Evolutionary conservation across 2,329 filamentous ascomycete species (phyloP), one percentile per base, ranked within the genome.

Genomic region (Xylaria sp.): DNA sequence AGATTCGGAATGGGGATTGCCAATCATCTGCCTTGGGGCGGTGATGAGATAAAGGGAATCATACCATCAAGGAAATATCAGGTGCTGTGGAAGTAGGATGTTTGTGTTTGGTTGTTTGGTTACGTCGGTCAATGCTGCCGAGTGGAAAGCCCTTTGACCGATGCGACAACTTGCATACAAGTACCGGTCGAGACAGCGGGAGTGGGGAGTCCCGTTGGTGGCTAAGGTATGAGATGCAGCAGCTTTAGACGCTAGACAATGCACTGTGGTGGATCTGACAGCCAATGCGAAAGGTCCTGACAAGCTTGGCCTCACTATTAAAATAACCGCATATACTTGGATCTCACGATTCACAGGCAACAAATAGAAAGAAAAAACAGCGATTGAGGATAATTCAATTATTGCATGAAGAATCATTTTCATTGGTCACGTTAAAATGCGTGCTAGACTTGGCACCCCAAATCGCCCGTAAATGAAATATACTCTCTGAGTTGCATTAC

Each of bases 21-120:
- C 52, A 67, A 65, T 52, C 45, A 66, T 60, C 28, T 43, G 58
- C 13, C 45, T 45, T 48, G 60, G 25, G 34, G 28, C 12, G 60
- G 39, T 41, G 63, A 28, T 32, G 46, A n/a, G 18, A 45, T 62
- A 32, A 43, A 20, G 12, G 18, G 25, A 25, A 52, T 43, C 41
- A 64, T 65, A 58, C 56, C 28, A 67, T 61, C 15, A 13, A 15
- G 28, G 41, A 23, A 32, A 30, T 53, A 25, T 15, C 30, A 28
- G 6, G 28, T 43, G 23, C 15, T n/a, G 12, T 36, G 30, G 3
- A 18, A 20, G 34, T 28, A 41, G 32, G 20, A 23, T 20, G 52
- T 10, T 55, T 7, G 20, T 46, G 61, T 48, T 57, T 39, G 34
- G n/a, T n/a, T 30, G 28, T 30, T 30, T 50, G 53, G 45, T 7